A percentile compares a stretch with the other conserved stretches of the same genome.
phyloP scores from a whole-genome alignment of 306 rosid genomes.

The Cicer yamashitae region DNA sequence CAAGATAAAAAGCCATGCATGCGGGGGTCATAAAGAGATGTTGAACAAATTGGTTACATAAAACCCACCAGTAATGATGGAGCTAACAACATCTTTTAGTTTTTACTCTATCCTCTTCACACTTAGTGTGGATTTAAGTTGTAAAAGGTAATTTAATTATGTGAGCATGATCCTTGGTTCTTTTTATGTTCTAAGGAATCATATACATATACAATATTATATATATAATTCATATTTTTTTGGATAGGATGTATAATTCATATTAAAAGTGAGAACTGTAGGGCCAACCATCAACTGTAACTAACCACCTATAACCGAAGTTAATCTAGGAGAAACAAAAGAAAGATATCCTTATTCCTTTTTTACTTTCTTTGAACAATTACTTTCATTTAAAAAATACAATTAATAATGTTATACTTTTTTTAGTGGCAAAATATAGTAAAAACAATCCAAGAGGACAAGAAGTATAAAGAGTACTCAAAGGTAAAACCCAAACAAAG shows the following conservation, averaged over 20 bases:
- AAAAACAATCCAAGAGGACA: no score
- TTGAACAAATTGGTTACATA: slow-evolving; percentile 45
- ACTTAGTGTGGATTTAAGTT: slow-evolving; percentile 38
- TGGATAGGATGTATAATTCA: slow-evolving; percentile 37
- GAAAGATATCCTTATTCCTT: not conserved
- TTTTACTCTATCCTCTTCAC: slow-evolving; percentile 50
- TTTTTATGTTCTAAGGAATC: slow-evolving; percentile 52
- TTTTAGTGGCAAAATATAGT: no score
- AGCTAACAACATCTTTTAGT: slow-evolving; percentile 19
- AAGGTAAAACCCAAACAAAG: no score
- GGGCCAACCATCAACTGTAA: slow-evolving; percentile 65
- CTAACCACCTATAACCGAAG: slow-evolving; percentile 79
- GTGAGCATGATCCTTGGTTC: slow-evolving; percentile 31
- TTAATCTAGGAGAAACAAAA: not conserved
- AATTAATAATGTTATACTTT: no score
- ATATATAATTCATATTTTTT: not conserved
- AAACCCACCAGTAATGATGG: slow-evolving; percentile 41
- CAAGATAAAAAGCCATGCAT: slow-evolving; percentile 45
- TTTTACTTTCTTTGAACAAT: slow-evolving; percentile 28
- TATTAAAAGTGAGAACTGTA: slow-evolving; percentile 35
- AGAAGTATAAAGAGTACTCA: no score
- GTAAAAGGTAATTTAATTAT: slow-evolving; percentile 53
- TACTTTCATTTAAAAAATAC: slow-evolving; percentile 17
- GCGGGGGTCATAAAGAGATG: slow-evolving; percentile 58
- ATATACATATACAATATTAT: not conserved